Evolutionary conservation across 2,329 filamentous ascomycete genomes (phyloP).

Genomic region (Rhinocladiella similis): DNA sequence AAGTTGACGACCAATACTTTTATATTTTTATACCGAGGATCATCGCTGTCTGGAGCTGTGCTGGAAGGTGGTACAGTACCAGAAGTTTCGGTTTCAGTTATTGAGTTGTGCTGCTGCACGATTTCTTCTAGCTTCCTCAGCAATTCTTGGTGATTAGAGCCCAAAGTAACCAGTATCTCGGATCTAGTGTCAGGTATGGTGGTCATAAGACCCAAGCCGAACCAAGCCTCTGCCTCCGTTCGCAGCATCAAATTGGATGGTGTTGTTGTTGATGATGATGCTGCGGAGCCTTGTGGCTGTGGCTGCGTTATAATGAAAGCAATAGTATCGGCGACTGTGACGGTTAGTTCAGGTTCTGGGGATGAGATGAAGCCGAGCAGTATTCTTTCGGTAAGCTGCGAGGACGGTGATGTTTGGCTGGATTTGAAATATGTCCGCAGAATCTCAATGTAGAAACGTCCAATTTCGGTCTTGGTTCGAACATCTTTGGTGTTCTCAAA

Average conservation of each 20-base stretch:
- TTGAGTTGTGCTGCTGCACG: background rate
- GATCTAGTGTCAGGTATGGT: constrained; percentile 2
- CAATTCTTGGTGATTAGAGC: constrained; percentile 1
- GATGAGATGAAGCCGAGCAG: background rate
- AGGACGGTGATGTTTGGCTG: background rate
- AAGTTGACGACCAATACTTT: constrained; percentile 17
- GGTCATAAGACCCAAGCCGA: constrained; percentile 20
- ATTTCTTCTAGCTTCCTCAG: constrained; percentile 5
- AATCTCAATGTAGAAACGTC: constrained; percentile 20
- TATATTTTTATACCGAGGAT: constrained; percentile 19
- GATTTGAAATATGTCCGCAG: constrained; percentile 11
- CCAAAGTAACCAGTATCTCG: constrained; percentile 9
- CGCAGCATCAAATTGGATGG: background rate
- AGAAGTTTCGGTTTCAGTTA: background rate
- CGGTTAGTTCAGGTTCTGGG: background rate
- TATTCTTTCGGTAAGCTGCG: background rate
- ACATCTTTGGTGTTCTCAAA: constrained; percentile 15
- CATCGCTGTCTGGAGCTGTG: background rate
- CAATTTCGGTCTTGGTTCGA: constrained; percentile 16
- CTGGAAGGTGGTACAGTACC: background rate
- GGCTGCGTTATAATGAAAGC: constrained; percentile 13
- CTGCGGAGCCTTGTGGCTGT: background rate
- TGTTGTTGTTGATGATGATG: background rate
- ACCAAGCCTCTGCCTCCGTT: constrained; percentile 23
- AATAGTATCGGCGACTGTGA: constrained; percentile 11